Evolutionary conservation across 306 rosid species (phyloP), one percentile per base, ranked within the genome.

Genomic region (Rubus parviflorus): DNA sequence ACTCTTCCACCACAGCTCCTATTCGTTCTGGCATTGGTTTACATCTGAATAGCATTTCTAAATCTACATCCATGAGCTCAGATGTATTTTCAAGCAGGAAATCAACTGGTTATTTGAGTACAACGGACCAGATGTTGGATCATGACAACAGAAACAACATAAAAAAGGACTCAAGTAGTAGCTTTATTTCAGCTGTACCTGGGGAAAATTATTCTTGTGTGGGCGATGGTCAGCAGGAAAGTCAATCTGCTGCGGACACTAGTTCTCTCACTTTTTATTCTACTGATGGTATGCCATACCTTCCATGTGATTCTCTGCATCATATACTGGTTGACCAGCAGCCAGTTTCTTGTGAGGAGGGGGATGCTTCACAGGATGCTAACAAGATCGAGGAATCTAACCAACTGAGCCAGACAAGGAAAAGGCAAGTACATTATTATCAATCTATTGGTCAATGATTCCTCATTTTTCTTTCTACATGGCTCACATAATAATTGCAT

Each of bases 31-130:
- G 71, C 20, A 45, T 46, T 35, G 81, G 76, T 17, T 81, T 71
- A 46, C 81, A 52, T 63, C 13, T 76, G 65, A 81, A 81, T 45
- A 65, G 5, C 74, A 70, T 70, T 35, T n/a, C 60, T 70, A 64
- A 41, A 41, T 20, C 79, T 6, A 63, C 77, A 49, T 22, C 58
- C 74, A 12, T 56, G 52, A 23, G 52, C 67, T 62, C 75, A 0
- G 63, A 53, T 54, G 25, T 62, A 47, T 62, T 35, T 43, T 23
- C 65, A 60, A 66, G 76, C 30, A 30, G 45, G 47, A 73, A 47
- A n/a, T 25, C 49, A 48, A 68, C 68, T 10, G 45, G 71, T 51
- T 53, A 56, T 43, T 43, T 23, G 43, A 57, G 8, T 30, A 42
- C 19, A 10, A 23, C 45, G 0, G 19, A 42, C 43, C 68, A 22